Evolutionary conservation across 768 basidiomycete genomes (phyloP).

Genomic region (Hypsizygus marmoreus): DNA sequence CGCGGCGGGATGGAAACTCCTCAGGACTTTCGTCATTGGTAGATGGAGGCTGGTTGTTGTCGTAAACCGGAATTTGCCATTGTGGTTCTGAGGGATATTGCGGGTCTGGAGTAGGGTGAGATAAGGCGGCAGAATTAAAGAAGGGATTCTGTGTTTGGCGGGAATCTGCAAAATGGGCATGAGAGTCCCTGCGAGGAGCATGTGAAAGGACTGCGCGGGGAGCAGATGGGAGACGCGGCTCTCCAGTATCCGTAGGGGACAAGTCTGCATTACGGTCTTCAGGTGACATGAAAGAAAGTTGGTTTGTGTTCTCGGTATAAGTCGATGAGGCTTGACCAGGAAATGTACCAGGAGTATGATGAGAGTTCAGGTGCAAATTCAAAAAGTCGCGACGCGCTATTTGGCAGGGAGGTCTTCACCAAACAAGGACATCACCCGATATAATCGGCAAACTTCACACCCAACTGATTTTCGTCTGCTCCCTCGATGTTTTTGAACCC

Average conservation of each 20-base stretch:
- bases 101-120: constrained; percentile 13
- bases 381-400: constrained; percentile 10
- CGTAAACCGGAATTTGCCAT: constrained; percentile 31
- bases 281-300: too few relatives aligned
- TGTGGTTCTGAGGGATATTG: constrained; percentile 19
- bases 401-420: constrained; percentile 5
- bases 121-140: constrained; percentile 3
- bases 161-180: not conserved
- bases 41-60: constrained; percentile 8
- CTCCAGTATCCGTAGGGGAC: constrained; percentile 4
- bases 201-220: not conserved
- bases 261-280: constrained; percentile 1
- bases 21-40: constrained; percentile 18
- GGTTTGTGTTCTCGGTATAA: too few relatives aligned
- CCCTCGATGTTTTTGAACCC: constrained; percentile 64
- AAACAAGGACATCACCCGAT: constrained; percentile 11
- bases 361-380: too few relatives aligned
- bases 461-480: constrained; percentile 51
- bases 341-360: too few relatives aligned
- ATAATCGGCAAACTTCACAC: constrained; percentile 51
- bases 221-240: not conserved
- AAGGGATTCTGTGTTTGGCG: constrained; percentile 7
- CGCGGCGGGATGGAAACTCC: constrained; percentile 28
- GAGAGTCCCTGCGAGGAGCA: constrained; percentile 3
- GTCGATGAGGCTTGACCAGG: too few relatives aligned